Conservation (phyloP, 352 stramenopile genomes). For the Thalassiosira hispida region DNA sequence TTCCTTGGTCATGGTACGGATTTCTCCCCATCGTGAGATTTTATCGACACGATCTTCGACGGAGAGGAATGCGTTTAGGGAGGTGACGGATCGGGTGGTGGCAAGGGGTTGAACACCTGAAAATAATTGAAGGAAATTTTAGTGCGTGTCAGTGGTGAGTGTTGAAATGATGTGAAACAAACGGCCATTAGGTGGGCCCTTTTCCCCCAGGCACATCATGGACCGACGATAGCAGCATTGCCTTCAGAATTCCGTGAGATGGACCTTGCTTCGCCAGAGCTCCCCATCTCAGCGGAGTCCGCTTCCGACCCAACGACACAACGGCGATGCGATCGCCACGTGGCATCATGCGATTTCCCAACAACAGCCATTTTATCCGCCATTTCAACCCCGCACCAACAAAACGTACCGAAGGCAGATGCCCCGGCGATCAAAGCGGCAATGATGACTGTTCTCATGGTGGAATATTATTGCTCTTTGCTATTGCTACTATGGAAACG, state of each 20-base stretch:
- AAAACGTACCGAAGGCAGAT: slow-evolving; percentile 73
- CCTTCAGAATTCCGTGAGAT: too few species aligned
- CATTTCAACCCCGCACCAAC: neutral
- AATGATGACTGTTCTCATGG: slow-evolving; percentile 70
- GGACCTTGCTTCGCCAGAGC: neutral
- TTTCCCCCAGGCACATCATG: too few species aligned
- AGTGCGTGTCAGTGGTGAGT: too few species aligned
- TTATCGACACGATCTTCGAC: slow-evolving; percentile 62
- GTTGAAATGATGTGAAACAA: too few species aligned
- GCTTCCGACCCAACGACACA: neutral
- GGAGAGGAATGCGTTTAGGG: slow-evolving; percentile 46
- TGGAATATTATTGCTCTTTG: slow-evolving; percentile 12
- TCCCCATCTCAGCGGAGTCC: neutral
- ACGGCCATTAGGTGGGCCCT: too few species aligned
- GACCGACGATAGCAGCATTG: too few species aligned
- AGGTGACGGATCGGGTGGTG: slow-evolving; percentile 20
- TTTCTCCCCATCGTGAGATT: slow-evolving; percentile 66
- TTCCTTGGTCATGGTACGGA: slow-evolving; percentile 60
- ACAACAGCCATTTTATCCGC: neutral
- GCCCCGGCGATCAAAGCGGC: slow-evolving; percentile 57
- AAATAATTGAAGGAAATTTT: too few species aligned
- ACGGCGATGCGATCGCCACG: neutral
- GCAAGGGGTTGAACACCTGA: slow-evolving; percentile 27
- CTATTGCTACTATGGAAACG: neutral
- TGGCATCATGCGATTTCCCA: neutral